phyloP scores from a whole-genome alignment of 2,329 filamentous ascomycete genomes.

The Thelonectria rubi region DNA sequence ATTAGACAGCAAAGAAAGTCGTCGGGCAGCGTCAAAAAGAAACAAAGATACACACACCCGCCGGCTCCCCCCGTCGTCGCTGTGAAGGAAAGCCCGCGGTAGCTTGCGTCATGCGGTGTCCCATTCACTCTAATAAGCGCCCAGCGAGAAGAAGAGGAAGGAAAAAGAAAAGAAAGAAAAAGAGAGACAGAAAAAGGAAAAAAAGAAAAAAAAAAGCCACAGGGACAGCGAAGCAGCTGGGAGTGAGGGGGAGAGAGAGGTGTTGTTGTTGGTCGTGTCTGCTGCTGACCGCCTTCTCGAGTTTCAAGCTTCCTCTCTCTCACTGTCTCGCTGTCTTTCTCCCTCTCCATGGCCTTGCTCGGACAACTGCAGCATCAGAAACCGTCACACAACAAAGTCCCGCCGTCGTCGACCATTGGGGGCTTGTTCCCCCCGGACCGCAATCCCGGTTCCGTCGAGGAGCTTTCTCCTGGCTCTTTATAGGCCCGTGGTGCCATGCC shows the following conservation, averaged over 20 bases:
- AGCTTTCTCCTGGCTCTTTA: neutral
- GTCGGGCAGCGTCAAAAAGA: neutral
- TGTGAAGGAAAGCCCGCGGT: slow-evolving; percentile 5
- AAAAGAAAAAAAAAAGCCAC: neutral
- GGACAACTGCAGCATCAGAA: slow-evolving; percentile 31
- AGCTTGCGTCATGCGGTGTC: slow-evolving; percentile 24
- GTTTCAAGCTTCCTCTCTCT: neutral
- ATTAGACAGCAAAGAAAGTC: no score
- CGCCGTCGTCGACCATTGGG: slow-evolving; percentile 33
- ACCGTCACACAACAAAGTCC: slow-evolving; percentile 34
- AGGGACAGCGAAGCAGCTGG: no score
- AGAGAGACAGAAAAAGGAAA: neutral
- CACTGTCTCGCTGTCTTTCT: neutral
- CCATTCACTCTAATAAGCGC: slow-evolving; percentile 25
- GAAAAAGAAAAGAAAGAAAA: neutral
- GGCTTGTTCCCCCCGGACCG: slow-evolving; percentile 12
- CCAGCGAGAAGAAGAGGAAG: neutral
- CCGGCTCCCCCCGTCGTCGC: slow-evolving; percentile 4
- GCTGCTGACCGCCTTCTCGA: slow-evolving; percentile 22
- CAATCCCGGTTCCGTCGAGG: slow-evolving; percentile 11
- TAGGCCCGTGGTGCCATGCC: slow-evolving; percentile 21
- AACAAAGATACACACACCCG: slow-evolving; percentile 4
- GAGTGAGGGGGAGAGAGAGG: neutral
- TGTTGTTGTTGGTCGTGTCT: neutral
- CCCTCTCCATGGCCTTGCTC: neutral